Evolutionary conservation across 768 basidiomycete genomes (phyloP).

Genomic region (Lactarius hengduanensis): DNA sequence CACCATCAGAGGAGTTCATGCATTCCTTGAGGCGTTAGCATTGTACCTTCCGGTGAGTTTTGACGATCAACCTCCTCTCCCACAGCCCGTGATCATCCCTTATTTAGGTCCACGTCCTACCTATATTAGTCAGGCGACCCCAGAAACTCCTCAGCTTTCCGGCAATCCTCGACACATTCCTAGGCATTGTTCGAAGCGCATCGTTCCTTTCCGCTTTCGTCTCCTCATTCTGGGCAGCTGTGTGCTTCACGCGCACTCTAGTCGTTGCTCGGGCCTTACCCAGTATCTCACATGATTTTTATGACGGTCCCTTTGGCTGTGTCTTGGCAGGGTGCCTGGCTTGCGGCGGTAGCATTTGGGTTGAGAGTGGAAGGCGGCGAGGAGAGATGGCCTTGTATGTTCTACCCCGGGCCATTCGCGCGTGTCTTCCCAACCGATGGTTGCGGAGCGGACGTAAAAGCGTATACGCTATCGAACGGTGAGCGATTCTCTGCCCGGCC

Average conservation of each 20-base stretch:
- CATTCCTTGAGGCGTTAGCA: conserved; percentile 59
- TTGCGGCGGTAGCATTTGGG: conserved; percentile 76
- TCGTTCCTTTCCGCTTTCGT: conserved; percentile 72
- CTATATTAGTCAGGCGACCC: conserved; percentile 60
- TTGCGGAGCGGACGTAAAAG: conserved; percentile 43
- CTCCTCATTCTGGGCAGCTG: conserved; percentile 64
- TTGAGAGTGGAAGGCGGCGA: conserved; percentile 67
- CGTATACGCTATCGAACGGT: conserved; percentile 56
- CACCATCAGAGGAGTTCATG: conserved; percentile 49
- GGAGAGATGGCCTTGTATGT: conserved; percentile 83
- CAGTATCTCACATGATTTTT: conserved; percentile 68
- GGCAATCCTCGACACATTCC: conserved; percentile 41
- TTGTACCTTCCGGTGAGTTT: conserved; percentile 70
- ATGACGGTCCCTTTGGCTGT: conserved; percentile 75
- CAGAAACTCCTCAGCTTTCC: conserved; percentile 47
- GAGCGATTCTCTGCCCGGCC: conserved; percentile 28
- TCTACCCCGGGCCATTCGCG: conserved; percentile 64
- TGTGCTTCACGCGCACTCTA: conserved; percentile 69
- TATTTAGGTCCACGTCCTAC: conserved; percentile 67
- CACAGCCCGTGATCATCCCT: conserved; percentile 9
- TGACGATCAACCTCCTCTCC: neutral
- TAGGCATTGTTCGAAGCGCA: conserved; percentile 61
- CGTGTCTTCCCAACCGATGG: conserved; percentile 59
- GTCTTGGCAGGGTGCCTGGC: conserved; percentile 62
- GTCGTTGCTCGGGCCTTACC: conserved; percentile 63